phyloP scores from a whole-genome alignment of 2,329 filamentous ascomycete species.

The Cryphonectria carpinicola region DNA sequence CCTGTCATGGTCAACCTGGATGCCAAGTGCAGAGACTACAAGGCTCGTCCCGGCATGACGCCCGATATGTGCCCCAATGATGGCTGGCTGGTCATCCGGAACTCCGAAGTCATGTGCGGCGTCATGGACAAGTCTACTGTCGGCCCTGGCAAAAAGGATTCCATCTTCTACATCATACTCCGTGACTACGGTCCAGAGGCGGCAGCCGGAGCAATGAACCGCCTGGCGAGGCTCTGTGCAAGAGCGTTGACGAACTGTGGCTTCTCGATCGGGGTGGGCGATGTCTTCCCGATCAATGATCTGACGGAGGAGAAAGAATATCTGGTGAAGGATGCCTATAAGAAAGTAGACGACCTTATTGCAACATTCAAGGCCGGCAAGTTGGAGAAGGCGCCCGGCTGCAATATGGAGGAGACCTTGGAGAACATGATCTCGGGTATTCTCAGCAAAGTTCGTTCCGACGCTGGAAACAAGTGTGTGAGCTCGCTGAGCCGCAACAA shows the following conservation, averaged over 20 bases:
- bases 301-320: constrained; percentile 74
- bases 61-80: constrained; percentile 85
- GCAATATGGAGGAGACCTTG: constrained; percentile 88
- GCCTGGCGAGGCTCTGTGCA: constrained; percentile 87
- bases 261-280: constrained; percentile 94
- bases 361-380: constrained; percentile 78
- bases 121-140: constrained; percentile 98
- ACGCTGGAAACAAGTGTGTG: constrained; percentile 90
- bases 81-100: constrained; percentile 88
- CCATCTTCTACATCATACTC: constrained; percentile 94
- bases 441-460: constrained; percentile 87
- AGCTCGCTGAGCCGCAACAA: constrained; percentile 89
- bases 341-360: constrained; percentile 82
- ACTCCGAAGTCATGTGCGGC: constrained; percentile 97
- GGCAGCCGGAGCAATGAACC: constrained; percentile 90
- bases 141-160: constrained; percentile 97
- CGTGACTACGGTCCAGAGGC: constrained; percentile 91
- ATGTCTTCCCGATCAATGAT: constrained; percentile 81
- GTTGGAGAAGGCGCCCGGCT: constrained; percentile 83
- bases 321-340: constrained; percentile 78
- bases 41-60: constrained; percentile 57
- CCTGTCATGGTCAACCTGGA: constrained; percentile 89
- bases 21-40: constrained; percentile 85
- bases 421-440: constrained; percentile 91
- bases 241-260: constrained; percentile 86